A percentile compares a stretch with the other conserved stretches of the same genome.
These are phyloP conservation scores for Diplodia sapinea DNA, from an alignment of 2,329 filamentous ascomycete genomes.

Conservation along the genomic window DNA sequence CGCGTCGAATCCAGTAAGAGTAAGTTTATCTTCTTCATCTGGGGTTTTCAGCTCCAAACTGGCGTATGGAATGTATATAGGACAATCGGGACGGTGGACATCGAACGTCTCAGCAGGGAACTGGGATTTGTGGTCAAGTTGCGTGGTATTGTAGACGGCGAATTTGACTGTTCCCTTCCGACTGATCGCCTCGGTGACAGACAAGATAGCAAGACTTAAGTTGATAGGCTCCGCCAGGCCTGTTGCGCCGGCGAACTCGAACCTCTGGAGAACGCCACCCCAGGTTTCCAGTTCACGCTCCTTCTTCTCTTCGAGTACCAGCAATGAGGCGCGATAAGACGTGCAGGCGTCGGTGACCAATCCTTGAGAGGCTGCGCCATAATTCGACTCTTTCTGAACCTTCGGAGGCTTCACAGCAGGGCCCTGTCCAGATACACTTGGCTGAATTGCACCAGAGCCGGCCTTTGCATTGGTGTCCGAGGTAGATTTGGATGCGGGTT, in stretches of 20 bases:
- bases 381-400: background rate
- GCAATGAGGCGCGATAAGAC: background rate
- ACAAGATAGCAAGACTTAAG: background rate
- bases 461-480: background rate
- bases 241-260: no score
- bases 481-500: no score
- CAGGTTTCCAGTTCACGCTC: no score
- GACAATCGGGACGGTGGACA: background rate
- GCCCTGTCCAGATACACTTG: background rate
- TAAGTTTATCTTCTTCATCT: background rate
- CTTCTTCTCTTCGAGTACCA: background rate
- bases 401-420: background rate
- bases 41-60: no score
- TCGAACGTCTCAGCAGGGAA: background rate
- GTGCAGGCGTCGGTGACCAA: no score
- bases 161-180: background rate
- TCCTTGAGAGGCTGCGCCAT: no score
- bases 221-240: no score
- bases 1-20: background rate
- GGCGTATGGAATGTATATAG: background rate
- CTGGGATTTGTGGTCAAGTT: no score
- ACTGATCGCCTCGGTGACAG: slow-evolving; percentile 16
- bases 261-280: no score
- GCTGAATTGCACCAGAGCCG: background rate
- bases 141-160: background rate